Conservation (phyloP, 441 rosid species). For the Hypseocharis bilobata region DNA sequence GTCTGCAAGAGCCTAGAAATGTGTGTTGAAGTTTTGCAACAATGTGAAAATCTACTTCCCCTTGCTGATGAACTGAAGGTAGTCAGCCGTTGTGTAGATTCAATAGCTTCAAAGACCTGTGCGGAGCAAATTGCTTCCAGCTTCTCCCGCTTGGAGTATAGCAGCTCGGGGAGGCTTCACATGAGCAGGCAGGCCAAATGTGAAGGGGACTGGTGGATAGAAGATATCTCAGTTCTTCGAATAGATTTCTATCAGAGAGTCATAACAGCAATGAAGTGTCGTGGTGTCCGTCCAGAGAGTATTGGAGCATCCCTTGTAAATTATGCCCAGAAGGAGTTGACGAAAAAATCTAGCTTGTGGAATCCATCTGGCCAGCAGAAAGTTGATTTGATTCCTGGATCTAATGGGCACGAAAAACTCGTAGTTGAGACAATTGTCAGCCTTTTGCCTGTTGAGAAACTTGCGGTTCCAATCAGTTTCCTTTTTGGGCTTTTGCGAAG, state of each 20-base stretch:
- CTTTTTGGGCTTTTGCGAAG: slow-evolving; percentile 83
- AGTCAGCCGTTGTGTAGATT: slow-evolving; percentile 67
- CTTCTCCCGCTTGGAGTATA: slow-evolving; percentile 85
- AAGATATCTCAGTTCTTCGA: slow-evolving; percentile 73
- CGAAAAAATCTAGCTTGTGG: slow-evolving; percentile 63
- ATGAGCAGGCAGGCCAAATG: slow-evolving; percentile 73
- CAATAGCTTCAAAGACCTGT: slow-evolving; percentile 86
- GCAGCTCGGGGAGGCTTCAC: slow-evolving; percentile 95
- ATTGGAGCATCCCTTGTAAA: slow-evolving; percentile 75
- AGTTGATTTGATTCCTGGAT: slow-evolving; percentile 32
- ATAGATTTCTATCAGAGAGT: slow-evolving; percentile 75
- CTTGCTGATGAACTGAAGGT: slow-evolving; percentile 82
- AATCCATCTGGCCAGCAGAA: slow-evolving; percentile 49
- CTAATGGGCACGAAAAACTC: slow-evolving; percentile 48
- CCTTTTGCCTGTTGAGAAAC: slow-evolving; percentile 81
- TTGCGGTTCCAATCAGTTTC: slow-evolving; percentile 71
- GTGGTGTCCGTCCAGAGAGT: slow-evolving; percentile 93
- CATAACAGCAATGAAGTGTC: slow-evolving; percentile 84
- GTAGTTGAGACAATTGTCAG: slow-evolving; percentile 78
- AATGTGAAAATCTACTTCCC: slow-evolving; percentile 76
- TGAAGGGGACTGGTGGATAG: slow-evolving; percentile 94
- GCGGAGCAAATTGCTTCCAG: slow-evolving; percentile 94
- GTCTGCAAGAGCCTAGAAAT: slow-evolving; percentile 82
- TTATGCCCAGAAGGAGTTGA: slow-evolving; percentile 80
- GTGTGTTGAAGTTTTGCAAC: slow-evolving; percentile 79